These are phyloP conservation scores for Fusarium devonianum DNA, from an alignment of 2,329 filamentous ascomycete genomes.

Conservation along the genomic window DNA sequence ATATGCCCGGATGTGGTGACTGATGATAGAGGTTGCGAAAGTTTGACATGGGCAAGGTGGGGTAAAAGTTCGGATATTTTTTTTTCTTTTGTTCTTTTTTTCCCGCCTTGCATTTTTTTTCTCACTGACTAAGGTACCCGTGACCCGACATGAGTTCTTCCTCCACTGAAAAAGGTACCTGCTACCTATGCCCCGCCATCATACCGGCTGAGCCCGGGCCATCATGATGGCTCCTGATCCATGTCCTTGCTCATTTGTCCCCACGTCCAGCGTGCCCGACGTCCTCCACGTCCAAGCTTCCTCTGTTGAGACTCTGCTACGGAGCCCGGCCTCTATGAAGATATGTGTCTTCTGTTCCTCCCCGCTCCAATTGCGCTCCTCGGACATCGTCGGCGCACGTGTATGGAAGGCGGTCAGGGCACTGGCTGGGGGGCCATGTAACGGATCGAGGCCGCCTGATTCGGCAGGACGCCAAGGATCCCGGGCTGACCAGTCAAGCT, in stretches of 20 bases:
- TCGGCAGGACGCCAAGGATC: slow-evolving; percentile 13
- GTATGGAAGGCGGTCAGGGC: slow-evolving; percentile 40
- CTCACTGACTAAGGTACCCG: neutral
- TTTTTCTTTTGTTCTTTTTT: slow-evolving; percentile 6
- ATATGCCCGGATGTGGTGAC: slow-evolving; percentile 13
- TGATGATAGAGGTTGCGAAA: slow-evolving; percentile 21
- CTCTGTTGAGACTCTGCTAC: no score
- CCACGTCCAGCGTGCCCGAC: no score
- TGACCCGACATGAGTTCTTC: no score
- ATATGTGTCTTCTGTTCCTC: neutral
- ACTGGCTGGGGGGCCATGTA: slow-evolving; percentile 34
- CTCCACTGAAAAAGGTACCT: no score
- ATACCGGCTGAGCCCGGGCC: slow-evolving; percentile 1
- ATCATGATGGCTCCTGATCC: slow-evolving; percentile 24
- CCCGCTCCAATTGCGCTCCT: slow-evolving; percentile 23
- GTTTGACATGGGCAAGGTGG: slow-evolving; percentile 32
- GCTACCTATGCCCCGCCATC: slow-evolving; percentile 26
- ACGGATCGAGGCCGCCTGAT: slow-evolving; percentile 32
- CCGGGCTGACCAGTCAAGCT: neutral
- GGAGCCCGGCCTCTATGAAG: neutral
- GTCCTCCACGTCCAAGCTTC: no score
- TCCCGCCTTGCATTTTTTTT: slow-evolving; percentile 1
- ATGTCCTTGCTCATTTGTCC: neutral
- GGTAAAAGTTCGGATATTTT: slow-evolving; percentile 30
- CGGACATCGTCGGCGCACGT: slow-evolving; percentile 35